Conservation (phyloP, 2,329 filamentous ascomycete genomes). For the Tolypocladium cylindrosporum region DNA sequence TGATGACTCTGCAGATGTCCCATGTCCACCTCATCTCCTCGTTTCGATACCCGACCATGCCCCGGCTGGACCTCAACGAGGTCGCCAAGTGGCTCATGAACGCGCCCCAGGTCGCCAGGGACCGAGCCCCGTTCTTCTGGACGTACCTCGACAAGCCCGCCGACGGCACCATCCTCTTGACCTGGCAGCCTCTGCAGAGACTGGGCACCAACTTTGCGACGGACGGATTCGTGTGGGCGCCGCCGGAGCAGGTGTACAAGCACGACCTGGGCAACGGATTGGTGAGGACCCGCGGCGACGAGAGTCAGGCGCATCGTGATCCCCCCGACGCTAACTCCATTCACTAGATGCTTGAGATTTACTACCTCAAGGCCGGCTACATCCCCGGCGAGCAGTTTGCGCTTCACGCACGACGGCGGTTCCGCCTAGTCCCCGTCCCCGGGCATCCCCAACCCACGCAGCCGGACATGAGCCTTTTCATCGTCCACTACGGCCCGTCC, state of each 20-base stretch:
- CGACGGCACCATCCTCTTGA: slow-evolving; percentile 74
- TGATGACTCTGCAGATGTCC: slow-evolving; percentile 48
- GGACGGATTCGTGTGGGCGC: slow-evolving; percentile 87
- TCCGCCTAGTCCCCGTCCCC: slow-evolving; percentile 68
- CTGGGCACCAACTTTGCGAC: slow-evolving; percentile 69
- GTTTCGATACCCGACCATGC: slow-evolving; percentile 67
- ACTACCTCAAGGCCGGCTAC: slow-evolving; percentile 73
- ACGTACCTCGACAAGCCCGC: slow-evolving; percentile 75
- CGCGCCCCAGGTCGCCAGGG: slow-evolving; percentile 76
- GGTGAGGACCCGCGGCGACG: slow-evolving; percentile 25
- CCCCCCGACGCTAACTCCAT: background rate
- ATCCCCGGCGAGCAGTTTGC: slow-evolving; percentile 65
- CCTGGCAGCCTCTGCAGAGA: slow-evolving; percentile 75
- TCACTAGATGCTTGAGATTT: slow-evolving; percentile 73
- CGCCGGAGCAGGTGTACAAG: slow-evolving; percentile 66
- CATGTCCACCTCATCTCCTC: slow-evolving; percentile 87
- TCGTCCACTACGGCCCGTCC: slow-evolving; percentile 78
- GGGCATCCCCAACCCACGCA: slow-evolving; percentile 59
- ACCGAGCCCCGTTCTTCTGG: slow-evolving; percentile 84
- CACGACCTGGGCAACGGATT: slow-evolving; percentile 57
- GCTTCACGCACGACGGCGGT: slow-evolving; percentile 71
- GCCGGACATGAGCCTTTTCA: slow-evolving; percentile 75
- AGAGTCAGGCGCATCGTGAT: background rate
- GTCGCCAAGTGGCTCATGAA: slow-evolving; percentile 76
- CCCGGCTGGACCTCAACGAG: slow-evolving; percentile 61